Evolutionary conservation across 1,139 yeast genomes (phyloP).

Genomic region (Pichia sp.): DNA sequence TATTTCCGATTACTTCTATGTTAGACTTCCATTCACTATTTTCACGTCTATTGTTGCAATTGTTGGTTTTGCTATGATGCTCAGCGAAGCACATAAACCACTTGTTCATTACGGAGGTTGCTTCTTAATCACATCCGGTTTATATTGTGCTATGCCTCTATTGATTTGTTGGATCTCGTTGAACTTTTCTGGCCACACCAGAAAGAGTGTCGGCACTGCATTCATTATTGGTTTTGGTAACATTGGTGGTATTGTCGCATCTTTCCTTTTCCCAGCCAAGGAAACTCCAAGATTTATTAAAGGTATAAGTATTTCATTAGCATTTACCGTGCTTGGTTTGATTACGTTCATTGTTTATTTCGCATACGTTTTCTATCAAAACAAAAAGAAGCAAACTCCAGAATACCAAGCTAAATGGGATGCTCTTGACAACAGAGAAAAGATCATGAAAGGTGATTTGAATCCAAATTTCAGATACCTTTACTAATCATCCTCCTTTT

Average conservation of each 20-base stretch:
- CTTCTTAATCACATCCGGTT: slow-evolving; percentile 57
- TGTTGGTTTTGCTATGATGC: slow-evolving; percentile 47
- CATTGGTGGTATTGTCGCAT: slow-evolving; percentile 72
- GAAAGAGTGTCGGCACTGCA: slow-evolving; percentile 67
- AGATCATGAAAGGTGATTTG: slow-evolving; percentile 52
- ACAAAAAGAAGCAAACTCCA: slow-evolving; percentile 32
- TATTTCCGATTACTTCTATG: slow-evolving; percentile 39
- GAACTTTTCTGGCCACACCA: slow-evolving; percentile 61
- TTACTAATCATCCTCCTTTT: slow-evolving; percentile 11
- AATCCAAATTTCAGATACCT: slow-evolving; percentile 45
- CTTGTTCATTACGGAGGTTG: slow-evolving; percentile 60
- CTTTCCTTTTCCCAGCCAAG: slow-evolving; percentile 47
- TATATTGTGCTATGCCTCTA: slow-evolving; percentile 68
- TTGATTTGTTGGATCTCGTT: slow-evolving; percentile 65
- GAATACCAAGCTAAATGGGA: slow-evolving; percentile 36
- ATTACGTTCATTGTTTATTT: slow-evolving; percentile 37
- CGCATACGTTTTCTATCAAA: slow-evolving; percentile 31
- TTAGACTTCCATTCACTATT: slow-evolving; percentile 42
- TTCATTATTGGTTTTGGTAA: slow-evolving; percentile 78
- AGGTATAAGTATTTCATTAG: slow-evolving; percentile 46
- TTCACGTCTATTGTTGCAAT: slow-evolving; percentile 36
- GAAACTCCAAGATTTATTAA: slow-evolving; percentile 54
- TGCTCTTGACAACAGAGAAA: slow-evolving; percentile 37
- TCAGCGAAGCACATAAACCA: slow-evolving; percentile 25
- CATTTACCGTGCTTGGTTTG: slow-evolving; percentile 46